Conservation (phyloP, 495 filamentous ascomycete genomes). For the Chaetomium fimeti region DNA sequence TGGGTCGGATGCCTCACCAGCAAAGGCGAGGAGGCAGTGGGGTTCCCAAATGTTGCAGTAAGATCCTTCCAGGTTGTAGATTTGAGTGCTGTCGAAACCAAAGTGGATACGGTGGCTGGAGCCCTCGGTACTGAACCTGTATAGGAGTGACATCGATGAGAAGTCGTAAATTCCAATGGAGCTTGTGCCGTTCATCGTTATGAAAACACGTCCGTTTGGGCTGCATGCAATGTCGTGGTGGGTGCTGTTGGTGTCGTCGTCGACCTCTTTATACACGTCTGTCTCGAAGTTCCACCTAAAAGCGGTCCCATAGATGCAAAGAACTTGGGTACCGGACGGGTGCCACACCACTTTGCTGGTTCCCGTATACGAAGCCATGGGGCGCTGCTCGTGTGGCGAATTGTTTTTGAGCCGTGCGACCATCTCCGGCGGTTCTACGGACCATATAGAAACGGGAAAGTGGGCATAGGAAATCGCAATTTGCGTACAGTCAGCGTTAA, state of each 20-base stretch:
- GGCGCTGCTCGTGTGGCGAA: neutral
- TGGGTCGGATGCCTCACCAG: neutral
- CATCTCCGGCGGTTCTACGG: neutral
- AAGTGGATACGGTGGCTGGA: neutral
- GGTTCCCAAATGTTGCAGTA: slow-evolving; percentile 23
- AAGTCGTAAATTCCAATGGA: slow-evolving; percentile 9
- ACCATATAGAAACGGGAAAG: slow-evolving; percentile 16
- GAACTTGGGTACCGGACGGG: neutral
- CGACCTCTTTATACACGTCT: slow-evolving; percentile 4
- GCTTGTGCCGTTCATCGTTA: neutral
- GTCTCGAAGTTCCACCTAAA: slow-evolving; percentile 8
- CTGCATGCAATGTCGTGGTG: slow-evolving; percentile 7
- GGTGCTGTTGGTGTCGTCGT: neutral
- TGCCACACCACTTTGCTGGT: slow-evolving; percentile 9
- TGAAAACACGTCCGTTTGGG: slow-evolving; percentile 12
- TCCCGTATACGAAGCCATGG: neutral
- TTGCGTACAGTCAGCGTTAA: slow-evolving; percentile 16
- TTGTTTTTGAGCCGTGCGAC: slow-evolving; percentile 4
- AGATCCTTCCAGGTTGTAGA: slow-evolving; percentile 1
- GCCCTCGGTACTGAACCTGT: slow-evolving; percentile 6
- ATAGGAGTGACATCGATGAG: slow-evolving; percentile 19
- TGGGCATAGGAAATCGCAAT: slow-evolving; percentile 10
- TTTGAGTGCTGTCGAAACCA: neutral
- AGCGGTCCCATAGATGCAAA: neutral
- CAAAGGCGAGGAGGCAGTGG: neutral